Percentiles rank a stretch among this genome's conserved stretches.
Evolutionary conservation across 768 basidiomycete genomes (phyloP).

Genomic region (Porpolomopsis calyptriformis): DNA sequence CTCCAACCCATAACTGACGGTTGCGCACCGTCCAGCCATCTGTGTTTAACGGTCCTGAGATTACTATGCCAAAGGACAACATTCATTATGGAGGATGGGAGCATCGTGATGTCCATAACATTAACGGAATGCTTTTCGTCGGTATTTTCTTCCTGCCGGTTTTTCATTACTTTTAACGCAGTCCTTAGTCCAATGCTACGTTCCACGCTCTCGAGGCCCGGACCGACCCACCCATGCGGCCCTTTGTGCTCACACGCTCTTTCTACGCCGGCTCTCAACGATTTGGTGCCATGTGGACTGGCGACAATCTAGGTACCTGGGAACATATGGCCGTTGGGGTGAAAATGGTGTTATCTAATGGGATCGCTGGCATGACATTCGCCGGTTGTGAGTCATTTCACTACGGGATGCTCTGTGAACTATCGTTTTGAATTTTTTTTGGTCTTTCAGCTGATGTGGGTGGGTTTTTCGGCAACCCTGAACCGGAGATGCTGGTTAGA

Average conservation of each 20-base stretch:
- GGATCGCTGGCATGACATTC: conserved; percentile 86
- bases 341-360: conserved; percentile 85
- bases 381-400: conserved; percentile 62
- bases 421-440: background rate
- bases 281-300: conserved; percentile 97
- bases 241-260: conserved; percentile 91
- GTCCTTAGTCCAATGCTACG: conserved; percentile 67
- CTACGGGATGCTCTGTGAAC: background rate
- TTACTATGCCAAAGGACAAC: conserved; percentile 55
- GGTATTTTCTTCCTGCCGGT: conserved; percentile 16
- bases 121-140: conserved; percentile 92
- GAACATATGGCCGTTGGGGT: conserved; percentile 91
- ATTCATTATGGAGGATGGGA: conserved; percentile 95
- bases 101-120: conserved; percentile 93
- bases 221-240: conserved; percentile 65
- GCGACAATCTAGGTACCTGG: conserved; percentile 96
- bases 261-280: conserved; percentile 96
- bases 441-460: conserved; percentile 77
- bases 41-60: conserved; percentile 98
- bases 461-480: conserved; percentile 97
- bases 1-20: background rate
- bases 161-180: background rate
- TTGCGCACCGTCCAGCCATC: conserved; percentile 72
- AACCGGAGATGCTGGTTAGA: conserved; percentile 85
- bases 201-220: conserved; percentile 69